These are phyloP conservation scores for Globisporangium uncinulatum DNA, from an alignment of 352 stramenopile species.

Conservation along the genomic window DNA sequence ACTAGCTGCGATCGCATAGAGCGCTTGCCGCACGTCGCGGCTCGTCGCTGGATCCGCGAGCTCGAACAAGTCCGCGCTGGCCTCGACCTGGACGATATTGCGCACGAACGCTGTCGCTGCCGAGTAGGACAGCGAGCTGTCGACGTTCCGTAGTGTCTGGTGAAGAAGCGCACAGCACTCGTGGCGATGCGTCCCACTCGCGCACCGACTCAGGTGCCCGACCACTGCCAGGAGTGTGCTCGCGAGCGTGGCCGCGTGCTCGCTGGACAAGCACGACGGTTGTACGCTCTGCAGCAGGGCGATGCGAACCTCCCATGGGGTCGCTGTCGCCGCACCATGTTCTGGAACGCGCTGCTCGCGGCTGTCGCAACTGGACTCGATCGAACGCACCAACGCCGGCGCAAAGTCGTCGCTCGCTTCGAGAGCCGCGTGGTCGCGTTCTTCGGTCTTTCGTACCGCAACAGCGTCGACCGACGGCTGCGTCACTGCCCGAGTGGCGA, in stretches of 20 bases:
- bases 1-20: constrained; percentile 26
- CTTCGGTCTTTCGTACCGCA: neutral
- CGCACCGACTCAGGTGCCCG: constrained; percentile 33
- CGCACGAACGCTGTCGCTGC: constrained; percentile 30
- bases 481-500: neutral
- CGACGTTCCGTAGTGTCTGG: constrained; percentile 34
- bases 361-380: neutral
- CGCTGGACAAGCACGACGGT: constrained; percentile 34
- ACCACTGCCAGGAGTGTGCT: constrained; percentile 35
- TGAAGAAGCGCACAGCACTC: constrained; percentile 46
- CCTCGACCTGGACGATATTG: constrained; percentile 22
- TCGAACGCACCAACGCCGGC: neutral
- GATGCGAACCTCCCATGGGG: constrained; percentile 38
- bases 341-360: neutral
- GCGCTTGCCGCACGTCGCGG: constrained; percentile 19
- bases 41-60: constrained; percentile 17
- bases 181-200: constrained; percentile 24
- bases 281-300: constrained; percentile 45
- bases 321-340: constrained; percentile 4
- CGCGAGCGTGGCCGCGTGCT: constrained; percentile 30
- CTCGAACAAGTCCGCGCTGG: constrained; percentile 13
- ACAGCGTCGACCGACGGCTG: no score
- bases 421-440: neutral
- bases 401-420: neutral
- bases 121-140: constrained; percentile 29